These are phyloP conservation scores for Syzygium grande DNA, from an alignment of 345 rosid genomes.

Conservation along the genomic window DNA sequence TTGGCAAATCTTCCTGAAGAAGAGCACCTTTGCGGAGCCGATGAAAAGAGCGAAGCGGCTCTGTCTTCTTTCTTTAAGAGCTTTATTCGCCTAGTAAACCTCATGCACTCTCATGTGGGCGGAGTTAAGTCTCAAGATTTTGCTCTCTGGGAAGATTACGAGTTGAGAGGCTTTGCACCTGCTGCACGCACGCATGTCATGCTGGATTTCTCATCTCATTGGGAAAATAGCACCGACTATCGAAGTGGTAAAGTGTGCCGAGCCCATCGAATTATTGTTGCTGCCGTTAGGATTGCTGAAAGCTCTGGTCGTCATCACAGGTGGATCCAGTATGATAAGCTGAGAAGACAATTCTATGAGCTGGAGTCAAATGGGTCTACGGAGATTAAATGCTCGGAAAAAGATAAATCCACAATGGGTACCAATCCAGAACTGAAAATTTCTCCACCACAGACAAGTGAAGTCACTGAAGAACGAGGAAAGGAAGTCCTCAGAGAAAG, in stretches of 20 bases:
- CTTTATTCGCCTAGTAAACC: slow-evolving; percentile 39
- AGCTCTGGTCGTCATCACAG: slow-evolving; percentile 30
- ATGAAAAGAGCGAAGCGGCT: slow-evolving; percentile 45
- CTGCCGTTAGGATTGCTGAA: slow-evolving; percentile 52
- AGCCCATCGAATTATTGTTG: slow-evolving; percentile 36
- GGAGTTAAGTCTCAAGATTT: slow-evolving; percentile 10
- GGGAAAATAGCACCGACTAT: slow-evolving; percentile 24
- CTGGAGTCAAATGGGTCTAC: slow-evolving; percentile 2
- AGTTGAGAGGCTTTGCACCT: slow-evolving; percentile 72
- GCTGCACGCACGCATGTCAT: slow-evolving; percentile 29
- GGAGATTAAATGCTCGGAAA: slow-evolving; percentile 9
- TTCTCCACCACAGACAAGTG: not conserved
- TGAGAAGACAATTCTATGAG: slow-evolving; percentile 18
- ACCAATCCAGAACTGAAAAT: not conserved
- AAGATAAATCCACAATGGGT: not conserved
- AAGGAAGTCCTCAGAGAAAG: slow-evolving; percentile 9
- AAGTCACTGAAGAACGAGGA: slow-evolving; percentile 13
- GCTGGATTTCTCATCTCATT: slow-evolving; percentile 49
- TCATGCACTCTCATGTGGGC: slow-evolving; percentile 10
- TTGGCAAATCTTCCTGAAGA: slow-evolving; percentile 34
- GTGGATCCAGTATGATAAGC: slow-evolving; percentile 50
- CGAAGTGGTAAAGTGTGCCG: slow-evolving; percentile 43
- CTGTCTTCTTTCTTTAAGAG: slow-evolving; percentile 50
- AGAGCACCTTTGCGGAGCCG: slow-evolving; percentile 18
- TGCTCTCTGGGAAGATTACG: slow-evolving; percentile 87